Conservation (phyloP, 2,329 filamentous ascomycete species). For the Trichophyton simii region DNA sequence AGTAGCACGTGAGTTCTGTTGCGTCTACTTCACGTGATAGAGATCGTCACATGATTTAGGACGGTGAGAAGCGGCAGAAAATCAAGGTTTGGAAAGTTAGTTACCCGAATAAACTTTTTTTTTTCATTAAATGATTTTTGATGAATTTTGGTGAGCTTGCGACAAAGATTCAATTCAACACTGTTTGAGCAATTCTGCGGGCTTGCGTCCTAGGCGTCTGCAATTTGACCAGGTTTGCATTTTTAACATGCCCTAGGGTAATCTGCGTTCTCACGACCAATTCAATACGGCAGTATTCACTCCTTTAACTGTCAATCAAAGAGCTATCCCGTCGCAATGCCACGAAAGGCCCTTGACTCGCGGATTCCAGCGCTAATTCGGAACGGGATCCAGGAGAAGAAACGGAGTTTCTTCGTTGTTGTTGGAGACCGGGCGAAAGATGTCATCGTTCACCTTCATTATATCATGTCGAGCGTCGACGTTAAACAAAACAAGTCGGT, state of each 20-base stretch:
- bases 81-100: neutral
- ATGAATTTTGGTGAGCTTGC: neutral
- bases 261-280: neutral
- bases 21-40: neutral
- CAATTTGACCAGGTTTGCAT: neutral
- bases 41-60: neutral
- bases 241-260: neutral
- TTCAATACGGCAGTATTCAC: neutral
- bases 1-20: neutral
- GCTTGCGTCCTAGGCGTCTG: neutral
- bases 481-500: slow-evolving; percentile 94
- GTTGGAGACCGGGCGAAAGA: slow-evolving; percentile 92
- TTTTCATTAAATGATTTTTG: neutral
- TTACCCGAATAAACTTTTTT: slow-evolving; percentile 7
- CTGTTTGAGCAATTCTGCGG: neutral
- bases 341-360: slow-evolving; percentile 56
- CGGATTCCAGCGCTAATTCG: slow-evolving; percentile 82
- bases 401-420: slow-evolving; percentile 93
- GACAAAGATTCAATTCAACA: too few relatives aligned
- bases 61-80: neutral
- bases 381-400: slow-evolving; percentile 88
- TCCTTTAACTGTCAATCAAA: neutral
- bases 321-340: slow-evolving; percentile 20
- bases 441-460: slow-evolving; percentile 88
- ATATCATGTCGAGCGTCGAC: slow-evolving; percentile 80